Evolutionary conservation across 805 yeast species (phyloP).

Genomic region (Suhomyces xylopsoci): DNA sequence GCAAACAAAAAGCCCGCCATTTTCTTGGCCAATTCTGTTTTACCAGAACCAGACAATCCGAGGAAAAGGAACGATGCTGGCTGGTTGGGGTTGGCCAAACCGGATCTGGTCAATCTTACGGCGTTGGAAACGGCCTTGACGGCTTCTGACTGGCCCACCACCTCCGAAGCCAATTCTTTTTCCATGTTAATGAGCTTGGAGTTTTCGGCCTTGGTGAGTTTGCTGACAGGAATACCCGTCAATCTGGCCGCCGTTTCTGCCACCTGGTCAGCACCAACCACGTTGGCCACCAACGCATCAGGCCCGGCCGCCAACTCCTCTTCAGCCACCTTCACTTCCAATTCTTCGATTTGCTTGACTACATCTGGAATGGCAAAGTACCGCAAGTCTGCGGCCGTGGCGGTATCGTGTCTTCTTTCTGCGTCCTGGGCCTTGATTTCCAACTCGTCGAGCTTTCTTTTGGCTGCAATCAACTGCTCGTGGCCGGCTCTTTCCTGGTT

Average conservation of each 20-base stretch:
- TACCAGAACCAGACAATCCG: constrained; percentile 97
- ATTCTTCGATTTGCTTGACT: constrained; percentile 64
- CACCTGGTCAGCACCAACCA: constrained; percentile 83
- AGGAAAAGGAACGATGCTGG: constrained; percentile 94
- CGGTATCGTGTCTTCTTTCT: constrained; percentile 93
- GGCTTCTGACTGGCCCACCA: constrained; percentile 95
- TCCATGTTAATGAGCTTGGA: constrained; percentile 94
- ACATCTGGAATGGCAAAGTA: constrained; percentile 97
- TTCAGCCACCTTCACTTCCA: constrained; percentile 76
- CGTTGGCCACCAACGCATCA: constrained; percentile 75
- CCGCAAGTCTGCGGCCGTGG: constrained; percentile 91
- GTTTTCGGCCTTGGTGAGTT: constrained; percentile 93
- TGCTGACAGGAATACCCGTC: constrained; percentile 95
- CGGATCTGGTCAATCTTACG: constrained; percentile 88
- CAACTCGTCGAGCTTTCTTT: constrained; percentile 87
- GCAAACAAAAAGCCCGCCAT: constrained; percentile 94
- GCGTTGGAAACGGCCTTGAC: constrained; percentile 96
- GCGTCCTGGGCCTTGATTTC: constrained; percentile 94
- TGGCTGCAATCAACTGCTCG: constrained; percentile 84
- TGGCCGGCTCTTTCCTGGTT: constrained; percentile 86
- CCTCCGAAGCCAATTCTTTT: constrained; percentile 71
- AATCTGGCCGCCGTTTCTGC: constrained; percentile 96
- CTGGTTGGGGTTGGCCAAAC: constrained; percentile 92
- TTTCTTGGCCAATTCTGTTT: constrained; percentile 96
- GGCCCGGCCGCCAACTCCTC: constrained; percentile 62